Evolutionary conservation across 164 flowering plant species (phyloP).

Genomic region (Brasenia schreberi): DNA sequence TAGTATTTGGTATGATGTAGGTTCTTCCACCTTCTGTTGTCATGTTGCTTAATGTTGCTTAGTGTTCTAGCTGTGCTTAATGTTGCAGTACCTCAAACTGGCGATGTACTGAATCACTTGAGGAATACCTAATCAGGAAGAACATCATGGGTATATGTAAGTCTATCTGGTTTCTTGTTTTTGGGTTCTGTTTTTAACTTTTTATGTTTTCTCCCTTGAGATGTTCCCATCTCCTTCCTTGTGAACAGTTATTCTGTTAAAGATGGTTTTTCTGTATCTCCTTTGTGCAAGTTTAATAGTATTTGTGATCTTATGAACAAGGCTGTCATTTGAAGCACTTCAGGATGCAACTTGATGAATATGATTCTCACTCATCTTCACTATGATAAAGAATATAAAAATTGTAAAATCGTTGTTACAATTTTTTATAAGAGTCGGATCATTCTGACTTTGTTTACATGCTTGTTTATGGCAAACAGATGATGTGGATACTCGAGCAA

Average conservation of each 20-base stretch:
- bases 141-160: slow-evolving; percentile 90
- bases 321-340: too few species aligned
- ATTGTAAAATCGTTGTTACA: too few species aligned
- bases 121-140: slow-evolving; percentile 56
- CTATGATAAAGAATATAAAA: too few species aligned
- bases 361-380: too few species aligned
- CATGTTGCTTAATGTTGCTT: not conserved
- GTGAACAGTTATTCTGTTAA: not conserved
- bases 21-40: not conserved
- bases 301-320: too few species aligned
- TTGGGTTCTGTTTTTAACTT: not conserved
- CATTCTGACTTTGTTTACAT: not conserved
- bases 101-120: slow-evolving; percentile 55
- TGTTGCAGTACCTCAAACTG: slow-evolving; percentile 65
- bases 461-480: slow-evolving; percentile 27
- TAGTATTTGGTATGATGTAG: slow-evolving; percentile 9
- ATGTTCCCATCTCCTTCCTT: not conserved
- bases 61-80: not conserved
- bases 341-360: too few species aligned
- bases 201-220: not conserved
- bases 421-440: too few species aligned
- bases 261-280: too few species aligned
- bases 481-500: slow-evolving; percentile 91
- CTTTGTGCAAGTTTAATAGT: too few species aligned
- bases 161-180: slow-evolving; percentile 8